Evolutionary conservation across 2,329 filamentous ascomycete species (phyloP).

Genomic region (Escovopsis sp.): DNA sequence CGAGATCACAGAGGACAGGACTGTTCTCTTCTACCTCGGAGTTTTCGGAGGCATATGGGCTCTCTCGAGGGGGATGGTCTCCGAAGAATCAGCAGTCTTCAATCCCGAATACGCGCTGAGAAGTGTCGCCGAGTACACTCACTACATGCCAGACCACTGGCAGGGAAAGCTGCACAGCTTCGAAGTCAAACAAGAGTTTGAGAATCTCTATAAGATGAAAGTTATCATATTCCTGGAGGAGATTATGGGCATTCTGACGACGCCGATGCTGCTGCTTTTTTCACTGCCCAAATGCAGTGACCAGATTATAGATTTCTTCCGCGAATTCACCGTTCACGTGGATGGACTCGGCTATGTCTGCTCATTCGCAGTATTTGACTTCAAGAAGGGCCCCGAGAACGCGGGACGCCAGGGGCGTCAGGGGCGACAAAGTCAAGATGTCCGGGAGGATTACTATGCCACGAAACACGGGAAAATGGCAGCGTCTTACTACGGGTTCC

Average conservation of each 20-base stretch:
- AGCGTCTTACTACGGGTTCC: constrained; percentile 88
- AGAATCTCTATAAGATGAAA: constrained; percentile 81
- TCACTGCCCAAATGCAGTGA: constrained; percentile 81
- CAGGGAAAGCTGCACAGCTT: constrained; percentile 79
- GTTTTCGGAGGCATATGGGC: constrained; percentile 75
- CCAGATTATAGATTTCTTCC: constrained; percentile 91
- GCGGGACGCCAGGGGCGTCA: constrained; percentile 19
- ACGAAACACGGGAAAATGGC: constrained; percentile 97
- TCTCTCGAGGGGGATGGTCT: constrained; percentile 65
- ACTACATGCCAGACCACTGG: constrained; percentile 86
- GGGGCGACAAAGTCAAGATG: constrained; percentile 32
- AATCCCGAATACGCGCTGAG: constrained; percentile 81
- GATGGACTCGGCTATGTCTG: constrained; percentile 93
- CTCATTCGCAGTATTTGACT: constrained; percentile 94
- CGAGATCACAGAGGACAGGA: constrained; percentile 77
- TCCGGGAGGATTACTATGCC: constrained; percentile 83
- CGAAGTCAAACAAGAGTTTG: constrained; percentile 83
- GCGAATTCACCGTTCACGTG: constrained; percentile 93
- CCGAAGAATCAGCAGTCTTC: constrained; percentile 78
- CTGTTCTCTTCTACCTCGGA: constrained; percentile 80
- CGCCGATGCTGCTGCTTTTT: constrained; percentile 76
- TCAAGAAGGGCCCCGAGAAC: constrained; percentile 60
- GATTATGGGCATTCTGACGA: constrained; percentile 80
- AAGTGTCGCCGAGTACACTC: constrained; percentile 83
- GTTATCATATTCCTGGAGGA: constrained; percentile 86